phyloP scores from a whole-genome alignment of 345 rosid genomes.

The Citrus inodora region DNA sequence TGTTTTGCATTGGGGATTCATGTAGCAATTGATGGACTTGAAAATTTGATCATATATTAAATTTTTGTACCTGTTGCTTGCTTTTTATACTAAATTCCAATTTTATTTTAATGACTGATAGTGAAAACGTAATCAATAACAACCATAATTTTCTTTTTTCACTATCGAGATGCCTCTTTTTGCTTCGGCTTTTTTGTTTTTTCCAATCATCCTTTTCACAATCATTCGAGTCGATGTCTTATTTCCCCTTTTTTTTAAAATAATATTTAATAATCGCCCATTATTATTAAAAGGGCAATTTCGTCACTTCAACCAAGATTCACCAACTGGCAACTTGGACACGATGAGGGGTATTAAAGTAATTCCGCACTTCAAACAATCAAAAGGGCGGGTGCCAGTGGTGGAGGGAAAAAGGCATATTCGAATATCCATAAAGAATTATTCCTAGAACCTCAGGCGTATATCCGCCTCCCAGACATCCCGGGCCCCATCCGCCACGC shows the following conservation, averaged over 20 bases:
- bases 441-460: conserved; percentile 15
- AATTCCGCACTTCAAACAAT: not conserved
- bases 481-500: conserved; percentile 13
- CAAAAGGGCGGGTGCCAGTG: not conserved
- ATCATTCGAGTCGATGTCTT: not conserved
- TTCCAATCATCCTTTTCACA: not conserved
- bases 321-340: not conserved
- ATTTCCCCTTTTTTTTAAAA: too few species aligned
- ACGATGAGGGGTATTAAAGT: conserved; percentile 17
- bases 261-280: too few species aligned
- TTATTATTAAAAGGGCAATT: conserved; percentile 13
- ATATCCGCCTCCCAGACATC: conserved; percentile 10
- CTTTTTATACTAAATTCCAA: not conserved
- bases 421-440: conserved; percentile 42
- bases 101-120: not conserved
- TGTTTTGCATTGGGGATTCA: not conserved
- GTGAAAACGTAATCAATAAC: not conserved
- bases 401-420: conserved; percentile 24
- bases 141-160: not conserved
- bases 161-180: not conserved
- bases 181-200: too few species aligned
- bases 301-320: not conserved
- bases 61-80: not conserved
- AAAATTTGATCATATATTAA: not conserved
- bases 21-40: not conserved